Evolutionary conservation across 2,329 filamentous ascomycete species (phyloP), one percentile per base, ranked within the genome.

Genomic region (Diaporthe australafricana): DNA sequence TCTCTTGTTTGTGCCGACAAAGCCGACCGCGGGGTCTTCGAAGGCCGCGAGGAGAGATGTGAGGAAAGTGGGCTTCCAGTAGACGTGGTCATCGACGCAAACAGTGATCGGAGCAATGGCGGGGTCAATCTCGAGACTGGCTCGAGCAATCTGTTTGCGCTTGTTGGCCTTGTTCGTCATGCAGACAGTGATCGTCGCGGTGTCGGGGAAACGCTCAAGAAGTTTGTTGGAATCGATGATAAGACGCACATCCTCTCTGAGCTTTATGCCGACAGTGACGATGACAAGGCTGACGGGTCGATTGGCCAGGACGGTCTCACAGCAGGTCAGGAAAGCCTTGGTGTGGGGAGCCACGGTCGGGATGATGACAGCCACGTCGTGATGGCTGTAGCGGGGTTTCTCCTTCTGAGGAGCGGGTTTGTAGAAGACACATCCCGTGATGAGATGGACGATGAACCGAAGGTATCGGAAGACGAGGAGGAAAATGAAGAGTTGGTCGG

Each of bases 1-100:
- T 0, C 83, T 83, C 79, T 91, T 91, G 76, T 85, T 86, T 8
- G 88, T 89, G 0, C 86, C 89, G 0, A 90, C 89, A 9, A 87
- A 81, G 1, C 88, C 89, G 1, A 91, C 85, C 0, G 74, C 70
- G 1, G 75, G 68, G 40, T 90, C 80, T 57, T 84, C 79, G 32
- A 87, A 86, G 0, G 84, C 80, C 0, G 84, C 83, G 0, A 89
- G 77, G 0, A 86, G 73, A 0, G 82, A 78, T 0, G 76, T 56
- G 1, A 90, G 79, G 72, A 88, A 87, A 0, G 73, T 72, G 0
- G 73, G 40, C 5, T 75, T 80, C 87, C 86, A 89, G 75, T 86
- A 84, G 20, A 88, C 87, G 74, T 88, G 86, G 76, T 89, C 87
- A 72, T 90, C 88, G 17, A 83, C 80, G 2, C 86, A 77, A 8